phyloP scores from a whole-genome alignment of 148 eudicot species.

The Agrostemma githago region DNA sequence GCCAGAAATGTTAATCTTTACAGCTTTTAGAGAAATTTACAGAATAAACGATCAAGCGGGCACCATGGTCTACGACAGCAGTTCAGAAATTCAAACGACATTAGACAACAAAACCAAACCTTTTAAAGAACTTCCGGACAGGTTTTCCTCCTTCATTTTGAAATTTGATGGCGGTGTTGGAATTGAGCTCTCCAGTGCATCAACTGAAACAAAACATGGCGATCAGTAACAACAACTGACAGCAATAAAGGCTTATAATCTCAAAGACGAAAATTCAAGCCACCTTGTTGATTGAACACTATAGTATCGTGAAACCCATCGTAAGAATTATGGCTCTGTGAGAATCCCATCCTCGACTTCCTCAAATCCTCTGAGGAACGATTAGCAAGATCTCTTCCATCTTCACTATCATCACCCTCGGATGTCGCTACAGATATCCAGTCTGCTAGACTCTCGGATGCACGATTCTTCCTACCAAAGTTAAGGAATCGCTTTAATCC shows the following conservation, averaged over 20 bases:
- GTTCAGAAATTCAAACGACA: neutral
- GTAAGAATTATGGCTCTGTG: constrained; percentile 65
- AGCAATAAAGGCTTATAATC: neutral
- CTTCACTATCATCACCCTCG: constrained; percentile 97
- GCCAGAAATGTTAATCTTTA: neutral
- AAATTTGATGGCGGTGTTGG: constrained; percentile 74
- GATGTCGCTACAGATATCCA: constrained; percentile 98
- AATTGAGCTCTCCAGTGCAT: constrained; percentile 65
- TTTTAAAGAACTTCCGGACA: constrained; percentile 83
- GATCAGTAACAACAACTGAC: neutral
- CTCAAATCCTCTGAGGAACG: constrained; percentile 84
- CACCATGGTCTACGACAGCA: too few species aligned
- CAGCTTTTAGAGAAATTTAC: neutral
- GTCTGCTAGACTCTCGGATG: constrained; percentile 68
- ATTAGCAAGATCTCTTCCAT: constrained; percentile 67
- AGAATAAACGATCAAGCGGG: neutral
- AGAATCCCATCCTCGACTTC: constrained; percentile 94
- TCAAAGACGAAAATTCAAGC: constrained; percentile 11
- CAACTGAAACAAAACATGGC: constrained; percentile 46
- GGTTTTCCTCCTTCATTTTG: constrained; percentile 74
- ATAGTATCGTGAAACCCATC: constrained; percentile 70
- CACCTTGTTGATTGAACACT: constrained; percentile 75
- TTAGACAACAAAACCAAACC: constrained; percentile 34
- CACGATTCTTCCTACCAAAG: constrained; percentile 81
- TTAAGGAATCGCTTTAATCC: constrained; percentile 84